phyloP scores from a whole-genome alignment of 257 asterid genomes.

The Sherardia arvensis region DNA sequence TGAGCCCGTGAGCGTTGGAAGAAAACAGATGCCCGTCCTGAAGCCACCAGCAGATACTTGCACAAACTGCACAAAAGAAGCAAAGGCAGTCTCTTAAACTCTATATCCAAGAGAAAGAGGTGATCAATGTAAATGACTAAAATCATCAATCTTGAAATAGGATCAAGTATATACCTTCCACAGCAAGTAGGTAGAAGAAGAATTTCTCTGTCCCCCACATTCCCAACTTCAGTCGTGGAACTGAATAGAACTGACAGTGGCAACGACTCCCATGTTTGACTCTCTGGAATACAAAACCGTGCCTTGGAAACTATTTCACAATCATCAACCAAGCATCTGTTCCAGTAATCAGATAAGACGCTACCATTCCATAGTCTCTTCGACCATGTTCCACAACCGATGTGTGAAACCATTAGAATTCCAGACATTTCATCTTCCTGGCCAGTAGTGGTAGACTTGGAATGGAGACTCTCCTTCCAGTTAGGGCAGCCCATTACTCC shows the following conservation, averaged over 20 bases:
- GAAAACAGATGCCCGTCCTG: constrained; percentile 80
- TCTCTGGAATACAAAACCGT: constrained; percentile 68
- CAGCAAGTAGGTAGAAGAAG: constrained; percentile 78
- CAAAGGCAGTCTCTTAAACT: neutral
- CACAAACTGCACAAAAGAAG: constrained; percentile 46
- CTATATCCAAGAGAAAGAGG: neutral
- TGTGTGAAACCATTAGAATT: constrained; percentile 67
- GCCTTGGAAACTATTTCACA: constrained; percentile 43
- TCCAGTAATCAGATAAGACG: constrained; percentile 36
- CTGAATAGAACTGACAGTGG: constrained; percentile 50
- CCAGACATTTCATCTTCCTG: constrained; percentile 37
- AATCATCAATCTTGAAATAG: constrained; percentile 7
- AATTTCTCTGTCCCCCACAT: constrained; percentile 44
- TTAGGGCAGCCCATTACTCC: constrained; percentile 99
- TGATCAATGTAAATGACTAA: neutral
- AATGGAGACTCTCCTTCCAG: constrained; percentile 43
- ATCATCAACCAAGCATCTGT: constrained; percentile 65
- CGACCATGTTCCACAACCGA: constrained; percentile 92
- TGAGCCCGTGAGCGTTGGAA: constrained; percentile 40
- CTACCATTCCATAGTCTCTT: constrained; percentile 31
- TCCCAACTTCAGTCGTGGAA: constrained; percentile 38
- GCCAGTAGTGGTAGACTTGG: constrained; percentile 14
- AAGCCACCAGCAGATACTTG: constrained; percentile 88
- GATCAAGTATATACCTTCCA: constrained; percentile 56
- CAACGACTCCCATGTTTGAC: constrained; percentile 83